Evolutionary conservation across 192 early-diverging fungal genomes (phyloP), one percentile per base, ranked within the genome.

Genomic region (Entophlyctis luteolus): DNA sequence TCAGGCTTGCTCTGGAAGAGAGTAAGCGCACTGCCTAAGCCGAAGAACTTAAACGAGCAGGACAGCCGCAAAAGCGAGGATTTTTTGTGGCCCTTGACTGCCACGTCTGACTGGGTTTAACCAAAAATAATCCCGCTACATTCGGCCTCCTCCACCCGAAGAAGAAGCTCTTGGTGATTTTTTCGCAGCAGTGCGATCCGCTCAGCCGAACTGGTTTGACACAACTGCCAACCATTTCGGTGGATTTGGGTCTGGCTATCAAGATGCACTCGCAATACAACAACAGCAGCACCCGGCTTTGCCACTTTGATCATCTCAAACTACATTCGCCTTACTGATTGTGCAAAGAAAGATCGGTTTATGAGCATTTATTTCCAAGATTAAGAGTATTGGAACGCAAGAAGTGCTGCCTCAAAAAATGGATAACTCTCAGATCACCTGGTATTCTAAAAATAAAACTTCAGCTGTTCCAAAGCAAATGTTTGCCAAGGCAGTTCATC

Each of bases 1-100:
- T 94, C 38, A 84, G 86, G 34, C 77, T 74, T 53, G 96, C 96
- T 1, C 77, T 95, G 35, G 94, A 93, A 59, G 90, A 90, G 56
- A 92, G 90, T 71, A 87, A 84, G 71, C 80, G 84, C 31, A 77
- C 81, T 49, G 89, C 91, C 0, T 31, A 72, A 22, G 79, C 83
- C 5, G 88, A 91, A 50, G 84, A 88, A 69, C 75, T 66, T 5
- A 52, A 62, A 36, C 48, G 73, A 18, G 48, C 39, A 2, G 71
- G 55, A 4, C 20, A 22, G 10, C 50, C 70, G 32, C 63, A 77
- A 39, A 71, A 32, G 68, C 59, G n/a, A 45, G 46, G n/a, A n/a
- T n/a, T n/a, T n/a, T n/a, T n/a, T n/a, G 20, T 16, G 25, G 47
- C 18, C 6, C 49, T 28, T 4, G 25, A 20, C 8, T n/a, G 23